Percentiles rank a stretch among this genome's conserved stretches.
phyloP scores from a whole-genome alignment of 1,284 basidiomycete genomes.

The Cutaneotrichosporon spelunceum region DNA sequence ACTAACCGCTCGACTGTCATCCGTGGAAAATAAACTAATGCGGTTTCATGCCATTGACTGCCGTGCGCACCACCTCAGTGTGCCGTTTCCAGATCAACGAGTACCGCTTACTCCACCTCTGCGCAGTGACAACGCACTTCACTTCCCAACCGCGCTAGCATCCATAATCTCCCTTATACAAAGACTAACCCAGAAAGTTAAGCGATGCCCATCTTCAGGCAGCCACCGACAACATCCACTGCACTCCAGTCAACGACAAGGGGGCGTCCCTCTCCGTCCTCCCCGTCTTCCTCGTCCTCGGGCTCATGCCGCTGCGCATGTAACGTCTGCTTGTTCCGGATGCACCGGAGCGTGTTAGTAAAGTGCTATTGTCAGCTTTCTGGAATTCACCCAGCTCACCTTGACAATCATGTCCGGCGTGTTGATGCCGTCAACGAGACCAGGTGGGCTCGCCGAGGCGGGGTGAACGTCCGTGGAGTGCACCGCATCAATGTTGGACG shows the following conservation, averaged over 20 bases:
- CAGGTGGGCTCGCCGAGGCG: conserved; percentile 70
- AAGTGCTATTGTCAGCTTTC: conserved; percentile 64
- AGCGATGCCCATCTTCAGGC: conserved; percentile 73
- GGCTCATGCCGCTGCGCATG: conserved; percentile 22
- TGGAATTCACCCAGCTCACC: conserved; percentile 30
- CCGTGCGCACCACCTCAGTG: no score
- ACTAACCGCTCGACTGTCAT: no score
- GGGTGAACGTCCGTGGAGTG: conserved; percentile 79
- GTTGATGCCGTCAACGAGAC: conserved; percentile 82
- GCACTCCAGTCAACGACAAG: conserved; percentile 63
- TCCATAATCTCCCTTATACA: background rate
- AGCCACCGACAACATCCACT: conserved; percentile 77
- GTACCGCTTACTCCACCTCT: no score
- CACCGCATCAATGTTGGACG: conserved; percentile 81
- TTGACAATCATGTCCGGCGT: conserved; percentile 78
- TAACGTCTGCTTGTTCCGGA: conserved; percentile 54
- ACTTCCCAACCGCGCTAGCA: no score
- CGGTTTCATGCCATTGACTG: no score
- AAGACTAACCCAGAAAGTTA: conserved; percentile 1
- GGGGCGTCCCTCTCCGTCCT: conserved; percentile 53
- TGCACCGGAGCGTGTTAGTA: conserved; percentile 79
- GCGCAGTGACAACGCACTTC: no score
- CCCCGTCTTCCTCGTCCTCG: conserved; percentile 51
- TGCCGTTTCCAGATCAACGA: no score
- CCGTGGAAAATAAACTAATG: no score